Evolutionary conservation across 495 filamentous ascomycete species (phyloP).

Genomic region (Penicillium bialowiezense): DNA sequence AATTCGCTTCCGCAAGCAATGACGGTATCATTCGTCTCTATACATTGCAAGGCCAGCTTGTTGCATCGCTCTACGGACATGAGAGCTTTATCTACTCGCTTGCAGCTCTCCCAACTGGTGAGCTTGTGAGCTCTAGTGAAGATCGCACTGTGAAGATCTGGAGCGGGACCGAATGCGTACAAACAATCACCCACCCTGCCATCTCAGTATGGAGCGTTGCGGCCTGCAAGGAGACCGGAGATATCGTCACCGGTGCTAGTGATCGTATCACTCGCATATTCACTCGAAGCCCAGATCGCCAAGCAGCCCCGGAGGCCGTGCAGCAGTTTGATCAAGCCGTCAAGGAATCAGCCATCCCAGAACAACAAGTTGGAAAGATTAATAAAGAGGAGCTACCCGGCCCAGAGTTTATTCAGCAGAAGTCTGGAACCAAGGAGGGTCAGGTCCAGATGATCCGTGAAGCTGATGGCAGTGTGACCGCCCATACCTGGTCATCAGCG

Average conservation of each 20-base stretch:
- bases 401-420: slow-evolving; percentile 74
- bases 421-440: slow-evolving; percentile 86
- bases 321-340: slow-evolving; percentile 77
- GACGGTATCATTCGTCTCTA: slow-evolving; percentile 83
- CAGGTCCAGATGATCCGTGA: slow-evolving; percentile 90
- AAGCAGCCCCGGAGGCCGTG: slow-evolving; percentile 57
- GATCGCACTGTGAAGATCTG: slow-evolving; percentile 90
- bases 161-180: slow-evolving; percentile 76
- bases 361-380: slow-evolving; percentile 74
- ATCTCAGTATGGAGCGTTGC: slow-evolving; percentile 95
- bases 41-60: slow-evolving; percentile 68
- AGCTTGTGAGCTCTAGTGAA: slow-evolving; percentile 87
- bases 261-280: slow-evolving; percentile 87
- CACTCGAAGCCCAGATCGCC: slow-evolving; percentile 66
- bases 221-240: slow-evolving; percentile 73
- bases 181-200: slow-evolving; percentile 96
- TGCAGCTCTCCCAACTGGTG: slow-evolving; percentile 71
- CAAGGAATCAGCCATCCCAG: slow-evolving; percentile 77
- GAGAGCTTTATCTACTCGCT: slow-evolving; percentile 96
- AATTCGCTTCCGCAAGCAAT: slow-evolving; percentile 87
- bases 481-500: slow-evolving; percentile 73
- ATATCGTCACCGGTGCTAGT: slow-evolving; percentile 90
- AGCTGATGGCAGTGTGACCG: slow-evolving; percentile 71
- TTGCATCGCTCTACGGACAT: slow-evolving; percentile 78
- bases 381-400: slow-evolving; percentile 89